Conservation (phyloP, 2,329 filamentous ascomycete genomes). For the Ophiocordyceps sinensis region DNA sequence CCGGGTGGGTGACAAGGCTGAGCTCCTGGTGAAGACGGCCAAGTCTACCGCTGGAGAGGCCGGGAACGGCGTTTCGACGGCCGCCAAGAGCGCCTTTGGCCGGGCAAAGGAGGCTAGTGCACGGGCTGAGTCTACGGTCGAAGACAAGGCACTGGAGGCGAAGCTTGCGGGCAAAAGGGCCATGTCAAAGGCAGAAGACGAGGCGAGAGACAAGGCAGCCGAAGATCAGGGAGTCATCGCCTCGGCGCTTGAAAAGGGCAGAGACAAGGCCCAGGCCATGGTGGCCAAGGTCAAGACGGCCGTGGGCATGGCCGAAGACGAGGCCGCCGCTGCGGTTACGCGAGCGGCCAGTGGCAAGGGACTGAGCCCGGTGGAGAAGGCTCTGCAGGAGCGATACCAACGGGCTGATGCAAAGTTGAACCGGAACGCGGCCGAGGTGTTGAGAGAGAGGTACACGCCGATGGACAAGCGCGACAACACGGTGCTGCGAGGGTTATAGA, state of each 20-base stretch:
- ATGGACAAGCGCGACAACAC: conserved; percentile 30
- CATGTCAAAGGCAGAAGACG: conserved; percentile 7
- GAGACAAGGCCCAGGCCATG: conserved; percentile 25
- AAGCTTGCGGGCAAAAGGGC: conserved; percentile 11
- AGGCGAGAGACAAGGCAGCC: conserved; percentile 12
- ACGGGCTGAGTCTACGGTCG: conserved; percentile 11
- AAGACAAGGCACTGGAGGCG: conserved; percentile 14
- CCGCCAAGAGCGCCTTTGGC: conserved; percentile 21
- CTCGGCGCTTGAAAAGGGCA: conserved; percentile 23
- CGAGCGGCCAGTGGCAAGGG: conserved; percentile 9
- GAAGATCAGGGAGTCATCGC: conserved; percentile 23
- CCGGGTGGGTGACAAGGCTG: conserved; percentile 14
- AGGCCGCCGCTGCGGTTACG: conserved; percentile 14
- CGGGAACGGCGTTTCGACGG: conserved; percentile 13
- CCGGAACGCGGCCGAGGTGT: conserved; percentile 36
- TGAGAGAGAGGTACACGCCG: conserved; percentile 40
- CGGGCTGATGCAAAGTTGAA: conserved; percentile 21
- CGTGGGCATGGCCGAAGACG: conserved; percentile 20
- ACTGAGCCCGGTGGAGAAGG: conserved; percentile 29
- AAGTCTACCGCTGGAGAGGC: conserved; percentile 9
- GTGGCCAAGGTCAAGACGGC: conserved; percentile 22
- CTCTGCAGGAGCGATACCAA: conserved; percentile 36
- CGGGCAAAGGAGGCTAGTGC: conserved; percentile 15
- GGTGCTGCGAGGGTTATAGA: conserved; percentile 24
- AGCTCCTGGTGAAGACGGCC: conserved; percentile 19